Evolutionary conservation across 2,329 filamentous ascomycete species (phyloP).

Genomic region (Penicillium corylophilum): DNA sequence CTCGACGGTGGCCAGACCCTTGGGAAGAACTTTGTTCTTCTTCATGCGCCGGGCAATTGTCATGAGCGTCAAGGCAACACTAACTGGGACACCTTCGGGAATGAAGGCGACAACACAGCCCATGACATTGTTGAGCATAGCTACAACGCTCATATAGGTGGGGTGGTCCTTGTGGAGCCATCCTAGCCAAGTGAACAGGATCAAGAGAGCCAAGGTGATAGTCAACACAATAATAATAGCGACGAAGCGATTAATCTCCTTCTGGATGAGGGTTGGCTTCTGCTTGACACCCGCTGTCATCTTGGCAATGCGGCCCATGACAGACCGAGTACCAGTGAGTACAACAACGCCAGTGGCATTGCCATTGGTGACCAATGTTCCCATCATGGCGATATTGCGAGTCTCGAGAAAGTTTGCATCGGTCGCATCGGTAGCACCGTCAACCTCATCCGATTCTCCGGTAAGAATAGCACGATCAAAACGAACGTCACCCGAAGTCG

Average conservation of each 20-base stretch:
- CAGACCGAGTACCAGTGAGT: slow-evolving; percentile 68
- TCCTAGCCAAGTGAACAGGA: slow-evolving; percentile 58
- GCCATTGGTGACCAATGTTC: slow-evolving; percentile 73
- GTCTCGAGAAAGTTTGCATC: slow-evolving; percentile 77
- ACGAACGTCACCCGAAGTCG: slow-evolving; percentile 68
- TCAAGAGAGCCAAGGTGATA: slow-evolving; percentile 57
- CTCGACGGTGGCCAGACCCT: slow-evolving; percentile 76
- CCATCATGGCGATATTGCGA: slow-evolving; percentile 72
- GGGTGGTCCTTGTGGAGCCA: slow-evolving; percentile 67
- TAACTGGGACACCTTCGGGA: slow-evolving; percentile 72
- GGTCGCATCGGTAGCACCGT: slow-evolving; percentile 63
- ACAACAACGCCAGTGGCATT: slow-evolving; percentile 68
- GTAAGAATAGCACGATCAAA: slow-evolving; percentile 75
- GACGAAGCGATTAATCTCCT: slow-evolving; percentile 72
- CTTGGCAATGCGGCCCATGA: slow-evolving; percentile 74
- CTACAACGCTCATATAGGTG: slow-evolving; percentile 69
- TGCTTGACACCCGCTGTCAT: slow-evolving; percentile 70
- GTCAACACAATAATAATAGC: slow-evolving; percentile 68
- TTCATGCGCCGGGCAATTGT: slow-evolving; percentile 76
- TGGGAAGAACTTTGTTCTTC: slow-evolving; percentile 73
- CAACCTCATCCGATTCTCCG: slow-evolving; percentile 67
- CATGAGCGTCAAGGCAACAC: slow-evolving; percentile 68
- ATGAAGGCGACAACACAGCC: slow-evolving; percentile 74
- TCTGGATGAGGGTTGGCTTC: slow-evolving; percentile 68
- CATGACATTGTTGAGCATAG: slow-evolving; percentile 71